Base-by-base conservation (phyloP, 768 basidiomycete species). In the Tylopilus cervinicoccineus region DNA sequence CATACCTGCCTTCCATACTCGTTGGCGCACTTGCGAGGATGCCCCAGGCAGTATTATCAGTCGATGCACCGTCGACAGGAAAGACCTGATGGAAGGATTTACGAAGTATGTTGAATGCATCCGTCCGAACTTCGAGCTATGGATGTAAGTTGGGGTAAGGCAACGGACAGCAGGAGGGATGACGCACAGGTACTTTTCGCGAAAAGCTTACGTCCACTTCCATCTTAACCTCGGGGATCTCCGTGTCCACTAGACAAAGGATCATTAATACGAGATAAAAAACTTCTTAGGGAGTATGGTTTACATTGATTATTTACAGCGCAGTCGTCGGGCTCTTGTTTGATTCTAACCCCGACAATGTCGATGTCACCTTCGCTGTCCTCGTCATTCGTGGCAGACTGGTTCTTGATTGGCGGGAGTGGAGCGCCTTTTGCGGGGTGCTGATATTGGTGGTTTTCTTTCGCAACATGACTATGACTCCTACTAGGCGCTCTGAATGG, bases 401-500 rank as follows among this genome's bases (percentile, higher is more conserved):
- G 41, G 14, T 14, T 27, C 26, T 33, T 13, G 11, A 37, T 27
- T 0, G 45, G 32, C 16, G 17, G 34, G 1, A 49, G 23, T 5
- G 39, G 16, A 19, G 39, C 14, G 5, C 12, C 6, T 8, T 9
- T 24, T 8, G 37, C 37, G 8, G 28, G 22, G 14, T 32, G 44
- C 6, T 11, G 29, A 29, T 16, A 22, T 17, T 34, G 33, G 27
- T 10, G 37, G 1, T 31, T 41, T 26, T 23, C 22, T 16, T 53
- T 57, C 6, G 56, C 34, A 7, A 13, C 24, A 7, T 51, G 48
- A 1, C 42, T 50, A 36, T 57, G 66, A 69, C 1, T 60, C 59
- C 55, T 70, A 75, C 57, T 75, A 76, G 81, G 80, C 50, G 73
- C 78, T 33, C 60, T 70, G 38, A 80, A 59, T 0, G 66, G 60